phyloP scores from a whole-genome alignment of 768 basidiomycete species.

The Russula ochroleuca region DNA sequence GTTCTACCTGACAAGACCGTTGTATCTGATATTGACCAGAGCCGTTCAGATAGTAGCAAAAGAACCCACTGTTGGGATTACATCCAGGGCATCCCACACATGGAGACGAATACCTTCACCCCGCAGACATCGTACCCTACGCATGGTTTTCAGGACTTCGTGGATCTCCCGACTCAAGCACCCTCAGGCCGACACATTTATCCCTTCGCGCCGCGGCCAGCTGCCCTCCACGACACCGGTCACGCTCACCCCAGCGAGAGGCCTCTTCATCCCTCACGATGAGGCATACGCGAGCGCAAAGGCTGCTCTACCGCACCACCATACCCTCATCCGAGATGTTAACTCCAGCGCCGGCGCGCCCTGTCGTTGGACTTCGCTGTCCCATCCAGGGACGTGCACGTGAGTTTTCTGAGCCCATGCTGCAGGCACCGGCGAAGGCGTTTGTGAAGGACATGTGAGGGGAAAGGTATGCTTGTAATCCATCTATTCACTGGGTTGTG shows the following conservation, averaged over 20 bases:
- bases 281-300: constrained; percentile 13
- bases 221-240: not conserved
- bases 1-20: too few species aligned
- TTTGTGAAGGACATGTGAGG: too few species aligned
- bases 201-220: not conserved
- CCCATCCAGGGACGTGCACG: constrained; percentile 1
- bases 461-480: constrained; percentile 9
- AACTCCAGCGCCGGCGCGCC: not conserved
- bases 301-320: not conserved
- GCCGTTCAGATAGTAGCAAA: not conserved
- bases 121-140: constrained; percentile 1
- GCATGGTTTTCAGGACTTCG: not conserved
- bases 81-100: constrained; percentile 9
- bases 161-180: too few species aligned
- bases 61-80: constrained; percentile 17
- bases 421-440: not conserved
- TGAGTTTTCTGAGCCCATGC: not conserved
- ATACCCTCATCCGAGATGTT: constrained; percentile 4
- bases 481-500: too few species aligned
- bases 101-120: constrained; percentile 1
- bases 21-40: too few species aligned
- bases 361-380: constrained; percentile 6
- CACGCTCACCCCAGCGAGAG: not conserved
- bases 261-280: constrained; percentile 14
- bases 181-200: constrained; percentile 9